These are phyloP conservation scores for Chalciporus piperatus DNA, from an alignment of 768 basidiomycete species.

Conservation along the genomic window DNA sequence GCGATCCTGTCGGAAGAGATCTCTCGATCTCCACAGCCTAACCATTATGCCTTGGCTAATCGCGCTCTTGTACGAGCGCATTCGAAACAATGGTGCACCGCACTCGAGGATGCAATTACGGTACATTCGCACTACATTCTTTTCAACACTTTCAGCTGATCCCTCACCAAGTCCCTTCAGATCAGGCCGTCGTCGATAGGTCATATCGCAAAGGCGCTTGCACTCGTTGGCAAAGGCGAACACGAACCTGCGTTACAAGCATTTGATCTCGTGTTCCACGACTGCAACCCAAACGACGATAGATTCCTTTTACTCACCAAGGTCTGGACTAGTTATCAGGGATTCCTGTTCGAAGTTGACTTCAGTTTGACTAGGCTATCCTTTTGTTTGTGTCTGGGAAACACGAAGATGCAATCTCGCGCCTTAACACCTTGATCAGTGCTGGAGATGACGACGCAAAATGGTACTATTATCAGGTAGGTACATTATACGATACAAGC, in stretches of 20 bases:
- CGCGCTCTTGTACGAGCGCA: neutral
- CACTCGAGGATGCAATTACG: no score
- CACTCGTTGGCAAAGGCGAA: constrained; percentile 1
- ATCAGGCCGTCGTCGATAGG: constrained; percentile 3
- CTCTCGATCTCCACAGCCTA: neutral
- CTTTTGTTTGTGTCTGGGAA: neutral
- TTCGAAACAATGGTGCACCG: no score
- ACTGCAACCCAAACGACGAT: neutral
- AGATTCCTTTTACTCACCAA: constrained; percentile 8
- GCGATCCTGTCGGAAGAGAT: no score
- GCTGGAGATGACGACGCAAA: neutral
- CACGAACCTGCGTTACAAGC: neutral
- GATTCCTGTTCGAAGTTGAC: neutral
- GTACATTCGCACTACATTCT: no score
- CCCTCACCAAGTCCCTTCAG: neutral
- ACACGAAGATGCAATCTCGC: constrained; percentile 1
- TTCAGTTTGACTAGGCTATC: neutral
- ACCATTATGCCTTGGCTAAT: neutral
- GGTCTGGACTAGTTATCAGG: neutral
- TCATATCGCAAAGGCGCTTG: constrained; percentile 2
- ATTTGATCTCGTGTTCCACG: constrained; percentile 2
- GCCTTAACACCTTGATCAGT: neutral
- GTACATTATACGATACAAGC: neutral
- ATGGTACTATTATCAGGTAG: constrained; percentile 4
- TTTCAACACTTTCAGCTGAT: no score